Evolutionary conservation across 305 asterid genomes (phyloP).

Genomic region (Rubia balearica): DNA sequence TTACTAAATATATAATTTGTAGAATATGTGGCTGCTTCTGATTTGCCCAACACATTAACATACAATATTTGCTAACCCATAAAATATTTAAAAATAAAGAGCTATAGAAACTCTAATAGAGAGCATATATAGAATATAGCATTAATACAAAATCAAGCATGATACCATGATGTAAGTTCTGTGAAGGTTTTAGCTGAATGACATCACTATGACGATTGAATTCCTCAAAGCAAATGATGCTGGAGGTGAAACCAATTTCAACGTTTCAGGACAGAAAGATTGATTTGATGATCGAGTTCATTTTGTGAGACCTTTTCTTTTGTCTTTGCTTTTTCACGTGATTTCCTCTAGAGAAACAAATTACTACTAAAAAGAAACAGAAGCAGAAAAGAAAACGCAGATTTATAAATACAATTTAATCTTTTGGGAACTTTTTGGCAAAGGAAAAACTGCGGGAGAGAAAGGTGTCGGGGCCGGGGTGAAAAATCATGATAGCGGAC

Average conservation of each 20-base stretch:
- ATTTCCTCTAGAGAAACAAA: slow-evolving; percentile 38
- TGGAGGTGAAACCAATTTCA: slow-evolving; percentile 20
- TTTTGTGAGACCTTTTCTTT: slow-evolving; percentile 12
- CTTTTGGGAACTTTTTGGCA: slow-evolving; percentile 7
- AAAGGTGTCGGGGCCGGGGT: slow-evolving; percentile 8
- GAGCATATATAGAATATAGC: too few species aligned
- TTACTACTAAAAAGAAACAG: neutral
- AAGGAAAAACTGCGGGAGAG: neutral
- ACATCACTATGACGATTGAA: slow-evolving; percentile 18
- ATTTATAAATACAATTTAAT: neutral
- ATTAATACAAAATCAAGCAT: too few species aligned
- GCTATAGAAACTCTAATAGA: too few species aligned
- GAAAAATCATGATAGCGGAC: slow-evolving; percentile 25
- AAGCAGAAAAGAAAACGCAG: neutral
- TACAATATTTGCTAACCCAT: too few species aligned
- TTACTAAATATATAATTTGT: too few species aligned
- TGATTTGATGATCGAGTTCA: slow-evolving; percentile 10
- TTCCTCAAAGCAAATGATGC: slow-evolving; percentile 12
- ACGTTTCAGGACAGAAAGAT: slow-evolving; percentile 6
- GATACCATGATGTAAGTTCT: neutral
- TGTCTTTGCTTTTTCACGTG: slow-evolving; percentile 46
- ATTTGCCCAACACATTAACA: too few species aligned
- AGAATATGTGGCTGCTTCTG: too few species aligned
- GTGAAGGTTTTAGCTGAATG: neutral
- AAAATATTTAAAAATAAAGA: too few species aligned